Percentiles rank a stretch among this genome's conserved stretches.
phyloP scores from a whole-genome alignment of 1,284 basidiomycete species.

The Neonothopanus nambi region DNA sequence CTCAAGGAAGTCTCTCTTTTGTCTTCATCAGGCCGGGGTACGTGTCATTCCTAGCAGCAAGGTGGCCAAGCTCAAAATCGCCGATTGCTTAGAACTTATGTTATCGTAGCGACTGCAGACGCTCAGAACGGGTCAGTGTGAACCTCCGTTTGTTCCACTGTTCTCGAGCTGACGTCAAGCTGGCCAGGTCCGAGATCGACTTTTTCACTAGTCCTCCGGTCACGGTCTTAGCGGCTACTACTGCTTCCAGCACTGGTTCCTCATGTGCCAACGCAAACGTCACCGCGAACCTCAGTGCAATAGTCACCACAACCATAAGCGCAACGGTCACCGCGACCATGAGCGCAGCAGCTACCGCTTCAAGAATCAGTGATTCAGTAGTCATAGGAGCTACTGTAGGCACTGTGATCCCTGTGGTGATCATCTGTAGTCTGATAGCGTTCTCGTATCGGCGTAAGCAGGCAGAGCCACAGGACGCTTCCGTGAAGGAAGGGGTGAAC shows the following conservation, averaged over 20 bases:
- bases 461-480: not conserved
- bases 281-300: no score
- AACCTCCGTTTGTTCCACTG: no score
- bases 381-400: slow-evolving; percentile 5
- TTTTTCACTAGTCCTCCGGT: slow-evolving; percentile 8
- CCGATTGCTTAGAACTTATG: not conserved
- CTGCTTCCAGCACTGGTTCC: no score
- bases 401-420: not conserved
- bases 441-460: not conserved
- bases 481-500: not conserved
- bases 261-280: no score
- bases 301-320: no score
- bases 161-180: no score
- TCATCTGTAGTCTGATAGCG: not conserved
- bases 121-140: not conserved
- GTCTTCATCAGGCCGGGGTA: slow-evolving; percentile 7
- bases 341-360: not conserved
- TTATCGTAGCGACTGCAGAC: slow-evolving; percentile 1
- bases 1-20: not conserved
- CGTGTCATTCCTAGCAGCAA: not conserved
- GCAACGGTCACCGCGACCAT: no score
- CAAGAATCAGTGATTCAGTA: not conserved
- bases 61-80: not conserved
- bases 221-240: not conserved
- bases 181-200: not conserved